These are phyloP conservation scores for Yamadazyma triangularis DNA, from an alignment of 1,139 yeast species.

Conservation along the genomic window DNA sequence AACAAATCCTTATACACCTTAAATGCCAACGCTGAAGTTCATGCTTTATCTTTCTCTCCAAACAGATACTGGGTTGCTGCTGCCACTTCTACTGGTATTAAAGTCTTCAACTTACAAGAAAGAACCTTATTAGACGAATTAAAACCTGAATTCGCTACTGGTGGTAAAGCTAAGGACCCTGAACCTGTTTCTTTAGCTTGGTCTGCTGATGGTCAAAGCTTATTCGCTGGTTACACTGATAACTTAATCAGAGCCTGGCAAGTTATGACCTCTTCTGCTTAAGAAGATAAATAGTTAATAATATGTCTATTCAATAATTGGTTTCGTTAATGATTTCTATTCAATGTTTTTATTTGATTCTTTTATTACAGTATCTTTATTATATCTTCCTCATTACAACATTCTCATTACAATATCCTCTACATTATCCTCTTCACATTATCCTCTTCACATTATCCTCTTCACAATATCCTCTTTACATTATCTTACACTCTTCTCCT, in stretches of 20 bases:
- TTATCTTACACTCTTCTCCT: not conserved
- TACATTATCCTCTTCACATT: too few species aligned
- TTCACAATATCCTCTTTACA: too few species aligned
- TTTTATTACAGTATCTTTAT: too few species aligned
- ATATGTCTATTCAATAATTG: not conserved
- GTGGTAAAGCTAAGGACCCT: conserved; percentile 93
- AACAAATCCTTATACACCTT: conserved; percentile 91
- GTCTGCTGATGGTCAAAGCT: conserved; percentile 99
- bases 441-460: too few species aligned
- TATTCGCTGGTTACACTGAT: conserved; percentile 99
- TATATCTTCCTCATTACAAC: too few species aligned
- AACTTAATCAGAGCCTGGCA: conserved; percentile 99
- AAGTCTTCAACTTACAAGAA: conserved; percentile 98
- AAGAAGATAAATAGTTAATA: too few species aligned
- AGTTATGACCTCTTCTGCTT: conserved; percentile 88
- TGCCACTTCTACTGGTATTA: conserved; percentile 97
- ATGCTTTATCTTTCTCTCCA: conserved; percentile 99
- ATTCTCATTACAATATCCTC: too few species aligned
- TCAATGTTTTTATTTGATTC: too few species aligned
- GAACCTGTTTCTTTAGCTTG: conserved; percentile 98
- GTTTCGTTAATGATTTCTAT: too few species aligned
- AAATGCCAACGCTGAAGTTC: conserved; percentile 94
- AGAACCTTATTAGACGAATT: conserved; percentile 95
- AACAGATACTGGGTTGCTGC: conserved; percentile 99
- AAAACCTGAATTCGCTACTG: conserved; percentile 94